Percentiles rank a stretch among this genome's conserved stretches.
Conservation (phyloP, 108 stramenopile genomes). For the Nannochloropsis salina region DNA sequence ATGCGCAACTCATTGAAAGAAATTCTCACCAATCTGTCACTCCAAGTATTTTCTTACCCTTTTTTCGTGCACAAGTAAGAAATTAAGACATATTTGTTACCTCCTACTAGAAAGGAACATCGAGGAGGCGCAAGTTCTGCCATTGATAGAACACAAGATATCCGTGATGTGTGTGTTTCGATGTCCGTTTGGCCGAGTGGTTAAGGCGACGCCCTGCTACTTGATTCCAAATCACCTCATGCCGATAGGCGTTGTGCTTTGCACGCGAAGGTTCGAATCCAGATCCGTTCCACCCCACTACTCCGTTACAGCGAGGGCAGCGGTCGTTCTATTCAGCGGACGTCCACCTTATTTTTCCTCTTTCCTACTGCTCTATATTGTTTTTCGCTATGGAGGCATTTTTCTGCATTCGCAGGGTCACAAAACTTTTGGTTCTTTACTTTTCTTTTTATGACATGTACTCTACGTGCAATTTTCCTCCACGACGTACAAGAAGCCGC, state of each 20-base stretch:
- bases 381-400: neutral
- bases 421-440: too few species aligned
- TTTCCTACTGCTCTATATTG: neutral
- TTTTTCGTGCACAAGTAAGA: too few species aligned
- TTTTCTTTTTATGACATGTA: too few species aligned
- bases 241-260: neutral
- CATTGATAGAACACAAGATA: too few species aligned
- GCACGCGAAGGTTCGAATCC: constrained; percentile 19
- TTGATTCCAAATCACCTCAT: neutral
- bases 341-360: neutral
- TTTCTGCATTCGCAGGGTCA: too few species aligned
- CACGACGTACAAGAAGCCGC: neutral
- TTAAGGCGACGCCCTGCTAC: constrained; percentile 15
- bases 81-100: too few species aligned
- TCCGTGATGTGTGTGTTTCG: neutral
- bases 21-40: too few species aligned
- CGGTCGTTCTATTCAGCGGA: neutral
- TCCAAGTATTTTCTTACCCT: too few species aligned
- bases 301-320: neutral
- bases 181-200: constrained; percentile 19
- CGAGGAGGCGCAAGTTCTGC: too few species aligned
- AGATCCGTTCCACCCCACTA: neutral
- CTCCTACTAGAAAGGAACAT: too few species aligned
- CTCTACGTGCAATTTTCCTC: neutral
- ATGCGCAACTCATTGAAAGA: too few species aligned